These are phyloP conservation scores for Aspergillus brasiliensis DNA, from an alignment of 2,329 filamentous ascomycete genomes.

Conservation along the genomic window DNA sequence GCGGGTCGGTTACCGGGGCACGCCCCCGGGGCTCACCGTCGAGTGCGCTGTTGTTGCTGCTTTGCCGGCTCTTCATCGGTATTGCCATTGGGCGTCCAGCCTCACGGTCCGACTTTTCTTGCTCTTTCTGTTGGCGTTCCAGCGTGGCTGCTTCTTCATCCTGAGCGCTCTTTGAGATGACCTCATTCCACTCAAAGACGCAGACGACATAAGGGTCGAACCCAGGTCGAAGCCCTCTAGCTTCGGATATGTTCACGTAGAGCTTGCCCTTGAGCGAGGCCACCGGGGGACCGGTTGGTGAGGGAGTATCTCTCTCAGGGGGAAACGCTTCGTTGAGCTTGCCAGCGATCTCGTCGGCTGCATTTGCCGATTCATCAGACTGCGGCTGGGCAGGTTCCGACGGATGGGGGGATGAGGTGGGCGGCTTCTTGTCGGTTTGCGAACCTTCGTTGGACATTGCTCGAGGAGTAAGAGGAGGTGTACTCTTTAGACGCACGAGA, in stretches of 20 bases:
- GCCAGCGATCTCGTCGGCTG: conserved; percentile 38
- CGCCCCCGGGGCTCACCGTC: conserved; percentile 64
- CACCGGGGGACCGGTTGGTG: conserved; percentile 59
- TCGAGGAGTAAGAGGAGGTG: conserved; percentile 84
- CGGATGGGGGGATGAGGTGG: conserved; percentile 25
- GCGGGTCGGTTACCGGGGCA: conserved; percentile 75
- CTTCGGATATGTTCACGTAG: conserved; percentile 84
- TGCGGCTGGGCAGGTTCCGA: conserved; percentile 20
- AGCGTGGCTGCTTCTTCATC: conserved; percentile 62
- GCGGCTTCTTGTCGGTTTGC: conserved; percentile 35
- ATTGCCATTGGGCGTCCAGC: conserved; percentile 87
- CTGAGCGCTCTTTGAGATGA: conserved; percentile 85
- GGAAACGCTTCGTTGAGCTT: conserved; percentile 42
- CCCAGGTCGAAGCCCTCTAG: conserved; percentile 76
- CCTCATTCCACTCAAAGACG: conserved; percentile 94
- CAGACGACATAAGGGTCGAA: conserved; percentile 93
- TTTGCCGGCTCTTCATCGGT: conserved; percentile 94
- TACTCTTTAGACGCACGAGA: conserved; percentile 74
- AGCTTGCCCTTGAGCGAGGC: conserved; percentile 81
- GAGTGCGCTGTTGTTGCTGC: conserved; percentile 84
- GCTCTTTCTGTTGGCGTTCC: conserved; percentile 59
- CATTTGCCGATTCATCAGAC: conserved; percentile 29
- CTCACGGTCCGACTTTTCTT: conserved; percentile 72
- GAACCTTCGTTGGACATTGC: conserved; percentile 70
- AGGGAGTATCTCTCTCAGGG: conserved; percentile 26